Evolutionary conservation across 1,139 yeast species (phyloP), one percentile per base, ranked within the genome.

Genomic region (Kodamaea plutei): DNA sequence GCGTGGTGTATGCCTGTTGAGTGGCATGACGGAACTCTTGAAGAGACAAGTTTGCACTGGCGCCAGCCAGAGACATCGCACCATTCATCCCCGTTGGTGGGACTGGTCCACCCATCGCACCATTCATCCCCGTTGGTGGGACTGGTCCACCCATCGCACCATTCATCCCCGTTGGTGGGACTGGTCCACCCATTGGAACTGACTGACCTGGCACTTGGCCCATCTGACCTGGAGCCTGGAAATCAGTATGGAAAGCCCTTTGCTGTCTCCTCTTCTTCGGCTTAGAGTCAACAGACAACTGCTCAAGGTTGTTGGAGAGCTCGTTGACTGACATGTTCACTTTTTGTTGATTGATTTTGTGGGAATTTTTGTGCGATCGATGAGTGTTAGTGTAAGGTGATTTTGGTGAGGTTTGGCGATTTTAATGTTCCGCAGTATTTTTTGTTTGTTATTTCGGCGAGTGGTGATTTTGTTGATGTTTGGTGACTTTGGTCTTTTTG

Each of bases 1-100:
- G 56, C 4, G 58, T 52, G 53, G 54, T 55, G 52, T 60, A 76
- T 38, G 54, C 68, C 26, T 55, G 52, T 50, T 82, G 87, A 28
- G 73, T 73, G 15, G 54, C 56, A 47, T 66, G 64, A 39, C 95
- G 67, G 37, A 75, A 72, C 4, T 63, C 69, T 2, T 80, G 69
- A 13, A 85, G 62, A 4, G 82, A 68, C 16, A 77, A 67, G 19
- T 38, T 41, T 8, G 28, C 38, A 2, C 28, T 9, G 11, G 28
- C 29, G n/a, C 23, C 15, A 2, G 14, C 16, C 6, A 15, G 19
- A 5, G 7, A 19, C 18, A 9, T 10, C 6, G n/a, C n/a, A n/a
- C n/a, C n/a, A n/a, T n/a, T n/a, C 12, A 8, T 8, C 18, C 31
- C 15, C 13, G 21, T 8, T 12, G 23, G 8, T 21, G 20, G 10